Conservation (phyloP, 1,139 yeast species). For the Kodamaea derodonti region DNA sequence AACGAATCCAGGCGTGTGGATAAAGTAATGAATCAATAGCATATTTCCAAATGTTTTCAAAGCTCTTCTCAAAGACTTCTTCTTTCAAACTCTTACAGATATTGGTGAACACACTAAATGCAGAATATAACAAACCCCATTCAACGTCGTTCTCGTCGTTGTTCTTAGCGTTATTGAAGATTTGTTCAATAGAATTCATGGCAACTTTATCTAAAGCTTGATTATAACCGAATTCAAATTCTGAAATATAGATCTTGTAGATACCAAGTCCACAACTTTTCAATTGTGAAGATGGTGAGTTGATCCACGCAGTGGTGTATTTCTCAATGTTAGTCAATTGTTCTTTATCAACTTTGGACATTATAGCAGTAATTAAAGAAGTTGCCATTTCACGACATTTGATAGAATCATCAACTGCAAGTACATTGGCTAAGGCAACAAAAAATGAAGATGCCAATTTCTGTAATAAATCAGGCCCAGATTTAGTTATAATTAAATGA, state of each 20-base stretch:
- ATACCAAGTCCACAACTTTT: slow-evolving; percentile 75
- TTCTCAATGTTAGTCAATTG: slow-evolving; percentile 50
- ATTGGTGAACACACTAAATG: slow-evolving; percentile 52
- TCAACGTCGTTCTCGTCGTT: slow-evolving; percentile 30
- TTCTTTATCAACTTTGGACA: slow-evolving; percentile 47
- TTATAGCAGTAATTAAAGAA: slow-evolving; percentile 52
- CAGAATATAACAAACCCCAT: slow-evolving; percentile 79
- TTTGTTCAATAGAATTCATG: slow-evolving; percentile 29
- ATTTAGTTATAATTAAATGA: slow-evolving; percentile 63
- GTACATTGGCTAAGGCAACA: slow-evolving; percentile 72
- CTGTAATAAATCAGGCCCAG: slow-evolving; percentile 58
- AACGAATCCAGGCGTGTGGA: slow-evolving; percentile 92
- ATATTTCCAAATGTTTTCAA: slow-evolving; percentile 46
- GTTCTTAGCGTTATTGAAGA: slow-evolving; percentile 32
- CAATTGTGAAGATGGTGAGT: slow-evolving; percentile 48
- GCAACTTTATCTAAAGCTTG: slow-evolving; percentile 38
- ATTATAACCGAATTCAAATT: slow-evolving; percentile 43
- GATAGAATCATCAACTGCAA: slow-evolving; percentile 75
- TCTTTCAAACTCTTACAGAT: slow-evolving; percentile 29
- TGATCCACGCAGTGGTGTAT: slow-evolving; percentile 67
- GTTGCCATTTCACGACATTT: slow-evolving; percentile 86
- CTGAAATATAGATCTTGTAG: slow-evolving; percentile 58
- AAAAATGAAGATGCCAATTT: slow-evolving; percentile 74
- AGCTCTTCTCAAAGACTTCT: slow-evolving; percentile 25
- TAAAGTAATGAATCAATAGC: slow-evolving; percentile 59